Evolutionary conservation across 2,329 filamentous ascomycete genomes (phyloP).

Genomic region (Zopfia rhizophila): DNA sequence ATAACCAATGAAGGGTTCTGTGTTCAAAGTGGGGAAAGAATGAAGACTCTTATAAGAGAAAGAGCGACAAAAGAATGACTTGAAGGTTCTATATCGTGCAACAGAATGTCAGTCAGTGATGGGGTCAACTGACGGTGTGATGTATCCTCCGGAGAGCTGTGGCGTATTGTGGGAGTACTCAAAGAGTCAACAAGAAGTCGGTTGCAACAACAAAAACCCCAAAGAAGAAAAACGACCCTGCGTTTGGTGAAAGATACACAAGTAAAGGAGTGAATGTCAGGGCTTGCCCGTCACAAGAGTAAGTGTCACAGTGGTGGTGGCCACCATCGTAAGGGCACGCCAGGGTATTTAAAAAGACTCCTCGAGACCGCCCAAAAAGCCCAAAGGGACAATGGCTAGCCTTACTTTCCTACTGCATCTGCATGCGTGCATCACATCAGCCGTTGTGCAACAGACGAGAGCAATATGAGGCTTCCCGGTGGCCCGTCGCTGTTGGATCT

Average conservation of each 20-base stretch:
- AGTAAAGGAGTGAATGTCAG: slow-evolving; percentile 44
- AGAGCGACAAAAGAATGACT: slow-evolving; percentile 6
- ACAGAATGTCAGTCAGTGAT: slow-evolving; percentile 7
- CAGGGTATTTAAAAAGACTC: slow-evolving; percentile 29
- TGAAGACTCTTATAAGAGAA: not conserved
- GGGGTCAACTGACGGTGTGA: slow-evolving; percentile 8
- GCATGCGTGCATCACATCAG: slow-evolving; percentile 18
- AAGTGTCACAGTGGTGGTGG: slow-evolving; percentile 31
- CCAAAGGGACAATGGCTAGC: too few relatives aligned
- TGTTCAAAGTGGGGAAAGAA: slow-evolving; percentile 3
- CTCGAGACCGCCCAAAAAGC: not conserved
- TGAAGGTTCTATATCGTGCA: slow-evolving; percentile 10
- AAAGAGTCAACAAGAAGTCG: slow-evolving; percentile 11
- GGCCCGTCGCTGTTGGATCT: slow-evolving; percentile 23
- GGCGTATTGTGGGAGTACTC: slow-evolving; percentile 17
- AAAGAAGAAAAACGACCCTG: slow-evolving; percentile 44
- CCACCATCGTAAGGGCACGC: not conserved
- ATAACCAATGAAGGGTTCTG: slow-evolving; percentile 1
- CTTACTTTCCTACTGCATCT: not conserved
- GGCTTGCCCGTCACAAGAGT: slow-evolving; percentile 43
- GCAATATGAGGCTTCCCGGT: slow-evolving; percentile 22
- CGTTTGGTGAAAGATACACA: slow-evolving; percentile 39
- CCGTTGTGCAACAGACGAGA: slow-evolving; percentile 36
- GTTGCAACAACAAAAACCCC: slow-evolving; percentile 29
- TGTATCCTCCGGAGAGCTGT: slow-evolving; percentile 10